Percentiles rank a stretch among this genome's conserved stretches.
Evolutionary conservation across 192 early-diverging fungal genomes (phyloP).

Genomic region (Geranomyces michiganensis): DNA sequence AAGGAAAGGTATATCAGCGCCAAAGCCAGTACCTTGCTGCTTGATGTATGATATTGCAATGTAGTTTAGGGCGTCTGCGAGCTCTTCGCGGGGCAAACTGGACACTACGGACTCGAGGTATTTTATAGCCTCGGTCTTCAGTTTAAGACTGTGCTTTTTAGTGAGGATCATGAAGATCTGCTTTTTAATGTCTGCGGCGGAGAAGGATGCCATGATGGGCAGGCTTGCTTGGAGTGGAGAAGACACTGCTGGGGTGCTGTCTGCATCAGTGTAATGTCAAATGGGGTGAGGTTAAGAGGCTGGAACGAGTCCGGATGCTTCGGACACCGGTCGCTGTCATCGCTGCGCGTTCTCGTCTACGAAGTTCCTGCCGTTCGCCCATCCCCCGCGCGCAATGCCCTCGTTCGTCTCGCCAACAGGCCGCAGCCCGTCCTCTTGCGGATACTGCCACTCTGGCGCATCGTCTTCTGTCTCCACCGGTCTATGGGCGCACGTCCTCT

Average conservation of each 20-base stretch:
- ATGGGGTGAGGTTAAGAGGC: too few species aligned
- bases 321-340: too few species aligned
- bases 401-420: constrained; percentile 30
- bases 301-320: too few species aligned
- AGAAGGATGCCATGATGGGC: too few species aligned
- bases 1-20: too few species aligned
- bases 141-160: constrained; percentile 76
- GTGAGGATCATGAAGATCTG: constrained; percentile 74
- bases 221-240: too few species aligned
- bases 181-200: background rate
- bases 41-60: constrained; percentile 74
- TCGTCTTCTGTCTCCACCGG: constrained; percentile 63
- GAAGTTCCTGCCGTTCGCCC: too few species aligned
- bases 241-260: too few species aligned
- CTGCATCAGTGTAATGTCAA: too few species aligned
- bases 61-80: constrained; percentile 65
- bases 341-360: too few species aligned
- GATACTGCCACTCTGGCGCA: constrained; percentile 64
- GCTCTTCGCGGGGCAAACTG: constrained; percentile 43
- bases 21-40: constrained; percentile 74
- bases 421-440: constrained; percentile 48
- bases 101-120: constrained; percentile 63
- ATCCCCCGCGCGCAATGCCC: background rate
- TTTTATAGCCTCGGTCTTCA: constrained; percentile 72
- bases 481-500: constrained; percentile 61